Evolutionary conservation across 2,329 filamentous ascomycete genomes (phyloP).

Genomic region (Chaetomium sp.): DNA sequence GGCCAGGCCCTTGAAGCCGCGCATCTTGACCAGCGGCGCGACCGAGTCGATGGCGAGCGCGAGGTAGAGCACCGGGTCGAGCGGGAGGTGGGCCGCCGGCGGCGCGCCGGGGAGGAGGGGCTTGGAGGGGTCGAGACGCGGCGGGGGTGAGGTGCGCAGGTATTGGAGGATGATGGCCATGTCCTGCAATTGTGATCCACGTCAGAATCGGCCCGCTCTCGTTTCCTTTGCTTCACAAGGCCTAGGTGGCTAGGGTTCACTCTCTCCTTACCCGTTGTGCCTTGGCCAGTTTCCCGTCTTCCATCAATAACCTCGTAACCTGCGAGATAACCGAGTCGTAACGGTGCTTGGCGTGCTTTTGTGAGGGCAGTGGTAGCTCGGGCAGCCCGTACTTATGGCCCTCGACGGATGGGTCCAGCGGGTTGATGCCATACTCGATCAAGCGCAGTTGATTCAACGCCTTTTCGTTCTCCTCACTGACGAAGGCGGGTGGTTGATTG

Average conservation of each 20-base stretch:
- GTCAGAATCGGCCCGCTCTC: not conserved
- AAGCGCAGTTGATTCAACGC: constrained; percentile 43
- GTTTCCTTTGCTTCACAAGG: constrained; percentile 6
- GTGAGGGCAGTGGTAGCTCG: constrained; percentile 62
- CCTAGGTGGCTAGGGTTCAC: constrained; percentile 14
- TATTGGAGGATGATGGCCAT: constrained; percentile 81
- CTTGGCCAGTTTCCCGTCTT: constrained; percentile 82
- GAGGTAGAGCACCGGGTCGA: constrained; percentile 88
- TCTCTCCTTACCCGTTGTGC: constrained; percentile 74
- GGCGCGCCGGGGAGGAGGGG: constrained; percentile 77
- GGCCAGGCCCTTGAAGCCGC: constrained; percentile 72
- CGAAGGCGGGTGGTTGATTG: constrained; percentile 36
- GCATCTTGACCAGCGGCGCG: constrained; percentile 81
- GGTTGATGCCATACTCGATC: constrained; percentile 40
- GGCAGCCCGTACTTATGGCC: constrained; percentile 83
- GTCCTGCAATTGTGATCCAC: constrained; percentile 57
- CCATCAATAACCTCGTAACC: constrained; percentile 89
- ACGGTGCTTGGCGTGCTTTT: constrained; percentile 70
- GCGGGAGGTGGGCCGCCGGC: constrained; percentile 75
- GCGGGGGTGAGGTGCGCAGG: constrained; percentile 81
- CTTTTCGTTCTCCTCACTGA: constrained; percentile 49
- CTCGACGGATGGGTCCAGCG: constrained; percentile 39
- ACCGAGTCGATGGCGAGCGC: constrained; percentile 90
- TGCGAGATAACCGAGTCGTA: constrained; percentile 86
- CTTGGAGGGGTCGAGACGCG: constrained; percentile 69